Conservation (phyloP, 371 early-diverging fungal genomes). For the Apophysomyces trapeziformis region DNA sequence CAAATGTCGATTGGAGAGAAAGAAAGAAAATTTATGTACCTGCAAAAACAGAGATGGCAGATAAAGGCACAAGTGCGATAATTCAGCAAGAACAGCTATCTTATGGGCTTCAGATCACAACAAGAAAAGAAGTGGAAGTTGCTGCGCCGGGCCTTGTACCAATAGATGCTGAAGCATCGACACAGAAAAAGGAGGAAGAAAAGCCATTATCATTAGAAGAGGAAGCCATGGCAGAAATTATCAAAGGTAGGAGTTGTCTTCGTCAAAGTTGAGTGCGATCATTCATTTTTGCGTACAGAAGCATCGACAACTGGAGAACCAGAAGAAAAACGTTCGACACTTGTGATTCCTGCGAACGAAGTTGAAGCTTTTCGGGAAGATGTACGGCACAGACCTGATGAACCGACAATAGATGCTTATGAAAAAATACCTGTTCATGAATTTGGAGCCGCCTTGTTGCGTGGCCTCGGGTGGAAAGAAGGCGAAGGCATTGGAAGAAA, state of each 20-base stretch:
- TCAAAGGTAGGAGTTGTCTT: constrained; percentile 39
- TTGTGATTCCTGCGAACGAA: constrained; percentile 57
- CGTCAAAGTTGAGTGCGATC: background rate
- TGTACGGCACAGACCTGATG: constrained; percentile 55
- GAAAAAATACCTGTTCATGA: constrained; percentile 86
- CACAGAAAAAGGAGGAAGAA: constrained; percentile 23
- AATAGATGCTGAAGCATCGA: constrained; percentile 15
- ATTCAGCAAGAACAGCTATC: constrained; percentile 14
- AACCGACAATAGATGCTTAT: constrained; percentile 80
- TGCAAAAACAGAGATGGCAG: constrained; percentile 21
- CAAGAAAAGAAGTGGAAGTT: constrained; percentile 1
- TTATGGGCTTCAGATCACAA: constrained; percentile 29
- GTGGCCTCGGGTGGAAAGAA: constrained; percentile 93
- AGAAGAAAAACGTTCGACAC: constrained; percentile 42
- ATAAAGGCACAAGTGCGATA: constrained; percentile 26
- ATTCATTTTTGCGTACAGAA: constrained; percentile 29
- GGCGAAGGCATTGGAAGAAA: constrained; percentile 70
- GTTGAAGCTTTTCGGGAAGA: constrained; percentile 57
- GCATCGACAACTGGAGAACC: constrained; percentile 53
- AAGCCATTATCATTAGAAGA: constrained; percentile 54
- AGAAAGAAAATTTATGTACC: constrained; percentile 52
- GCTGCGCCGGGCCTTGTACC: constrained; percentile 16
- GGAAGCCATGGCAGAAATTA: constrained; percentile 58
- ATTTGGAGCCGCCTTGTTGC: constrained; percentile 87
- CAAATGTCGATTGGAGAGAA: constrained; percentile 58